Evolutionary conservation across 192 early-diverging fungal genomes (phyloP).

Genomic region (Spinellus fusiger): DNA sequence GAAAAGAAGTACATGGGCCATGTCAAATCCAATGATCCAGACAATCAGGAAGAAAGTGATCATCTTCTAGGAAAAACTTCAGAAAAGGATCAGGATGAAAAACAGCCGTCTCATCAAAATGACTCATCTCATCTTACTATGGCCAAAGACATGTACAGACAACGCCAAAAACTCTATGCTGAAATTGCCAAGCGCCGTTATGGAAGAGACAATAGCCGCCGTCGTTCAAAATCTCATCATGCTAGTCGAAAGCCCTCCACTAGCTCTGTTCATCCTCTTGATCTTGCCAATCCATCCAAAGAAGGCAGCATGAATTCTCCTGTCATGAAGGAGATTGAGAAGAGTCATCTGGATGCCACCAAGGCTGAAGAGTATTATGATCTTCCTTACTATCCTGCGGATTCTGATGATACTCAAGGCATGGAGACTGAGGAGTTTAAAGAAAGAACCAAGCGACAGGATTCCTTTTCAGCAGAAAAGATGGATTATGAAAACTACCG

Average conservation of each 20-base stretch:
- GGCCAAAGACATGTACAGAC: constrained; percentile 4
- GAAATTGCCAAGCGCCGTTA: constrained; percentile 14
- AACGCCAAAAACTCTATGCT: constrained; percentile 15
- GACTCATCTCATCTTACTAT: not conserved
- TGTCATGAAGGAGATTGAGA: not conserved
- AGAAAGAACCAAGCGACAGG: not conserved
- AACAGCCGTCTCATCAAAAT: not conserved
- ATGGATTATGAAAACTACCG: constrained; percentile 16
- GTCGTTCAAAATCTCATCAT: not conserved
- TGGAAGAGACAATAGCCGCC: not conserved
- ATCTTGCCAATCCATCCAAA: not conserved
- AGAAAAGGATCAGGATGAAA: not conserved
- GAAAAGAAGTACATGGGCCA: too few relatives aligned
- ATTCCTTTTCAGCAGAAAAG: not conserved
- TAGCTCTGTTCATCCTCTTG: not conserved
- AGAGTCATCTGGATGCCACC: not conserved
- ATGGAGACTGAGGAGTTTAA: not conserved
- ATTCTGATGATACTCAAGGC: not conserved
- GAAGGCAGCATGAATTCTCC: not conserved
- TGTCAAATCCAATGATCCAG: not conserved
- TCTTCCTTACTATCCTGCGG: not conserved
- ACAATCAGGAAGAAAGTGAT: not conserved
- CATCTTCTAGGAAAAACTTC: not conserved
- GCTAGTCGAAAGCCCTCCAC: not conserved
- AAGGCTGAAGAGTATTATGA: not conserved